Evolutionary conservation across 2,329 filamentous ascomycete genomes (phyloP).

Genomic region (Ophiostoma fasciatum): DNA sequence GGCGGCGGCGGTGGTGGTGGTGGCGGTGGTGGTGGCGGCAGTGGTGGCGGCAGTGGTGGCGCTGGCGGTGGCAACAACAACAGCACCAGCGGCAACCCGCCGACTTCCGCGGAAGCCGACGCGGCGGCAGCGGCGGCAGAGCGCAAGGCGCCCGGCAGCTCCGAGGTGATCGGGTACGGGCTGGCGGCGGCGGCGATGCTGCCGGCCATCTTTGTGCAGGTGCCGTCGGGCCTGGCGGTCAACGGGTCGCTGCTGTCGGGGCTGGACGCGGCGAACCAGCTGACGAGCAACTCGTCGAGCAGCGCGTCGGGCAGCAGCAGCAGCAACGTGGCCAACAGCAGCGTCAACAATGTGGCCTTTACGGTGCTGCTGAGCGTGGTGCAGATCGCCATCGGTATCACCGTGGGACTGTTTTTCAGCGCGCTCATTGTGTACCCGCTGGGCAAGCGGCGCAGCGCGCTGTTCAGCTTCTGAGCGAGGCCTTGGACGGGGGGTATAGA

Average conservation of each 20-base stretch:
- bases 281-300: constrained; percentile 29
- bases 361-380: constrained; percentile 42
- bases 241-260: constrained; percentile 44
- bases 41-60: background rate
- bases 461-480: constrained; percentile 40
- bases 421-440: constrained; percentile 40
- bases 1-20: too few relatives aligned
- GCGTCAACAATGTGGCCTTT: constrained; percentile 32
- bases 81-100: constrained; percentile 1
- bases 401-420: constrained; percentile 44
- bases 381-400: constrained; percentile 46
- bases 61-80: background rate
- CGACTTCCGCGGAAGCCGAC: background rate
- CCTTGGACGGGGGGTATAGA: too few relatives aligned
- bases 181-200: constrained; percentile 75
- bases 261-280: constrained; percentile 38
- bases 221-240: constrained; percentile 47
- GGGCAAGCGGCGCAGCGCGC: constrained; percentile 41
- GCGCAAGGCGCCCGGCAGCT: constrained; percentile 17
- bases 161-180: constrained; percentile 46
- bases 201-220: constrained; percentile 68
- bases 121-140: constrained; percentile 12
- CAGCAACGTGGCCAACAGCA: constrained; percentile 1
- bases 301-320: constrained; percentile 10
- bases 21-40: background rate